Conservation (phyloP, 2,329 filamentous ascomycete species). For the Diaporthe citrichinensis region DNA sequence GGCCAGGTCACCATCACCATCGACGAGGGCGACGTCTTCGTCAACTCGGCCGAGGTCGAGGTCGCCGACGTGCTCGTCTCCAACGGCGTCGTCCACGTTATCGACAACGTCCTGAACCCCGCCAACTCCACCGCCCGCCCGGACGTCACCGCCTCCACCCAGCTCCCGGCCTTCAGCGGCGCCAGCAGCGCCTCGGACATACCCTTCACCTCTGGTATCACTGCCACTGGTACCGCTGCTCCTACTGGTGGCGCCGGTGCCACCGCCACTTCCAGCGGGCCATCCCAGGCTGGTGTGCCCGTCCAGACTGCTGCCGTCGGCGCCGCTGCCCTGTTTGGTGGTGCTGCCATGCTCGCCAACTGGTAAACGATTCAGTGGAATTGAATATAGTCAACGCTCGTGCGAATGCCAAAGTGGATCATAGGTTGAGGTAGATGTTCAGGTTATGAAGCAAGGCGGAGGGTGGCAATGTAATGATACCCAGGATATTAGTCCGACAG, state of each 20-base stretch:
- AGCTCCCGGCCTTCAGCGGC: conserved; percentile 52
- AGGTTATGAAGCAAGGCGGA: too few relatives aligned
- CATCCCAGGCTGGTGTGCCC: conserved; percentile 14
- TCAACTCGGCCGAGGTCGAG: conserved; percentile 68
- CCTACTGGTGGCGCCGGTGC: conserved; percentile 5
- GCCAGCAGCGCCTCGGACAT: conserved; percentile 43
- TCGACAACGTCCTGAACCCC: conserved; percentile 67
- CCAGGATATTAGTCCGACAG: conserved; percentile 12
- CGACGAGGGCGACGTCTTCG: conserved; percentile 57
- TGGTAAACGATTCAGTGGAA: not conserved
- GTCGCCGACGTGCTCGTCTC: conserved; percentile 66
- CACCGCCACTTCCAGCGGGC: not conserved
- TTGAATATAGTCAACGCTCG: not conserved
- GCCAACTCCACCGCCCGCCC: conserved; percentile 53
- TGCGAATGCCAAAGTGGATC: too few relatives aligned
- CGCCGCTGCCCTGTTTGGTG: conserved; percentile 36
- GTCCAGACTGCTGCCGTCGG: conserved; percentile 37
- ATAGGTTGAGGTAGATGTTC: not conserved
- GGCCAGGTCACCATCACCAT: conserved; percentile 61
- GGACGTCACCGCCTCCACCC: conserved; percentile 53
- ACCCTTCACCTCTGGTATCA: conserved; percentile 34
- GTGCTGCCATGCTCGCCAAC: conserved; percentile 34
- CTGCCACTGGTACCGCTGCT: conserved; percentile 3
- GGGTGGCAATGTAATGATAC: not conserved
- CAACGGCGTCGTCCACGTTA: conserved; percentile 71